A percentile compares a stretch with the other conserved stretches of the same genome.
These are phyloP conservation scores for Zalaria obscura DNA, from an alignment of 2,329 filamentous ascomycete species.

Conservation along the genomic window DNA sequence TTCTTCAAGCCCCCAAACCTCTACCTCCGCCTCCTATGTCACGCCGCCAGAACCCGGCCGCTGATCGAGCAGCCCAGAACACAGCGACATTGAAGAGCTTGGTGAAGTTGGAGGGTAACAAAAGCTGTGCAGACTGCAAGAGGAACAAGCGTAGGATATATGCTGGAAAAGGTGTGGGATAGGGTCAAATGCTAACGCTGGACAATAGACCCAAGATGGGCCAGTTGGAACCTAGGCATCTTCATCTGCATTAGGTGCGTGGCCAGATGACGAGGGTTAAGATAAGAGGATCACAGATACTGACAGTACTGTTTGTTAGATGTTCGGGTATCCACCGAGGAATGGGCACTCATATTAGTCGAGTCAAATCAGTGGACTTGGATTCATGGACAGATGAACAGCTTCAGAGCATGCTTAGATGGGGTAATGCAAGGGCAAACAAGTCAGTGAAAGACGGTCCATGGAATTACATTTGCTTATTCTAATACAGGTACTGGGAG, in stretches of 20 bases:
- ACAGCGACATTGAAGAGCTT: constrained; percentile 86
- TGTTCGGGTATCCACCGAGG: constrained; percentile 97
- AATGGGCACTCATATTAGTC: constrained; percentile 97
- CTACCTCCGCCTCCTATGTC: constrained; percentile 44
- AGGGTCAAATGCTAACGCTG: constrained; percentile 11
- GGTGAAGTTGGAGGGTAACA: constrained; percentile 88
- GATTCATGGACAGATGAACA: constrained; percentile 99
- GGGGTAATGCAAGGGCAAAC: constrained; percentile 93
- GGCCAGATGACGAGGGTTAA: neutral
- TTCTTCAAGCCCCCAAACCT: neutral
- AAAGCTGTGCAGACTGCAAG: constrained; percentile 97
- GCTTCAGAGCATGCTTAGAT: constrained; percentile 80
- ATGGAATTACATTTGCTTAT: constrained; percentile 13
- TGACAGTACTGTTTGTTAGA: constrained; percentile 16
- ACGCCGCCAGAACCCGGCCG: constrained; percentile 63
- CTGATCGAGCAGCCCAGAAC: constrained; percentile 85
- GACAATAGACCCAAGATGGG: constrained; percentile 83
- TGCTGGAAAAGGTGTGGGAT: neutral
- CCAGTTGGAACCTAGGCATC: constrained; percentile 94
- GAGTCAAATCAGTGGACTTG: constrained; percentile 94
- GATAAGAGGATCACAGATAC: constrained; percentile 3
- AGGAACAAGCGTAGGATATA: constrained; percentile 74
- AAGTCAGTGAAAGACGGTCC: constrained; percentile 42
- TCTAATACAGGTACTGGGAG: constrained; percentile 61
- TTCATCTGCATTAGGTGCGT: constrained; percentile 79